A percentile compares a stretch with the other conserved stretches of the same genome.
phyloP scores from a whole-genome alignment of 163 green algal genomes.

The Volvox carteri region DNA sequence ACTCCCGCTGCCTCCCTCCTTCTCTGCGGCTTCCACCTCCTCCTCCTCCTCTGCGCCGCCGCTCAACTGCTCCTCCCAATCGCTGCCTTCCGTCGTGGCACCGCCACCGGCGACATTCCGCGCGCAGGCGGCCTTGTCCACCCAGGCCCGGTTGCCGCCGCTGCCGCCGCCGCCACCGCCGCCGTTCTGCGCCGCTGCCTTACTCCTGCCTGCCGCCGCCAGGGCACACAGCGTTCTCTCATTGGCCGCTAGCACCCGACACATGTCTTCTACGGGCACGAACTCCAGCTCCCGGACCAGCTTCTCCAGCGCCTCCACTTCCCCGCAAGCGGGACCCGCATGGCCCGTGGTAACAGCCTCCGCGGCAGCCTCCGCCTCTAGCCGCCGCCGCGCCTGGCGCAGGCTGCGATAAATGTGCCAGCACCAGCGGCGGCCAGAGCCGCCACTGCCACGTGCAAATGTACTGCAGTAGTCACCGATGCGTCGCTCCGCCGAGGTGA shows the following conservation, averaged over 20 bases:
- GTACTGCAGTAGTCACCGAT: constrained; percentile 43
- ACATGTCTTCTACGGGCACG: not conserved
- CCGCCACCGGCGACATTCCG: not conserved
- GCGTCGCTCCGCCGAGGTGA: not conserved
- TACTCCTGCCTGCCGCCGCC: not conserved
- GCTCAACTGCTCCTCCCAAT: not conserved
- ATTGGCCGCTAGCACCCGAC: not conserved
- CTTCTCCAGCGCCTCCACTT: constrained; percentile 5
- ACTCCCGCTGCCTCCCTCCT: not conserved
- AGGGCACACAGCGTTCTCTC: not conserved
- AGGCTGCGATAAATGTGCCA: constrained; percentile 48
- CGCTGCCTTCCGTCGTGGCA: not conserved
- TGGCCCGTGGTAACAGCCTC: constrained; percentile 6
- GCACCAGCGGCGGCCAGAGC: not conserved
- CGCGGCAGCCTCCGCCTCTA: constrained; percentile 32
- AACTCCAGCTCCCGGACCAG: constrained; percentile 35
- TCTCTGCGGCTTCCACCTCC: not conserved
- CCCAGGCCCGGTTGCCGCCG: not conserved
- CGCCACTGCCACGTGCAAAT: not conserved
- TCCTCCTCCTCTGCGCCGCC: not conserved
- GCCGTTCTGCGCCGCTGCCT: not conserved
- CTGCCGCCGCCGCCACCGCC: not conserved
- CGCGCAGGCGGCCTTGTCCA: not conserved
- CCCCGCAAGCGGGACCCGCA: not conserved
- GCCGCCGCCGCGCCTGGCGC: not conserved